These are phyloP conservation scores for Akanthomyces muscarius DNA, from an alignment of 2,329 filamentous ascomycete genomes.

Conservation along the genomic window DNA sequence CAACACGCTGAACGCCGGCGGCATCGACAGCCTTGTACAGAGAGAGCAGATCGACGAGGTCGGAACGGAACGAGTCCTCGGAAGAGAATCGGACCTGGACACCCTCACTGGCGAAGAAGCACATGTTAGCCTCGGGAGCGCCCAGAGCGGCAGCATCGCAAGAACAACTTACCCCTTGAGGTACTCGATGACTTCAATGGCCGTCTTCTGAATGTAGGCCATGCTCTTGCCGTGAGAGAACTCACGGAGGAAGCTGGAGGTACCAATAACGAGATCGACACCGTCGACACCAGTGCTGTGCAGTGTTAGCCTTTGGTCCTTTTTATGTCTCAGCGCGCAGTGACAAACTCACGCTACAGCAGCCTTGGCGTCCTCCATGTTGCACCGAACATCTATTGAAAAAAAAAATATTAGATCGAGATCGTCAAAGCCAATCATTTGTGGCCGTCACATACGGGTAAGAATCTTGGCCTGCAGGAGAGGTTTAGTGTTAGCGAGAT, in stretches of 20 bases:
- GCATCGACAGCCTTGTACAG: conserved; percentile 81
- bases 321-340: background rate
- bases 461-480: conserved; percentile 56
- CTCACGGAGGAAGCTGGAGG: conserved; percentile 75
- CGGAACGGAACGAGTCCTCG: conserved; percentile 81
- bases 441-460: conserved; percentile 29
- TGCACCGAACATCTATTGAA: conserved; percentile 52
- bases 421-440: background rate
- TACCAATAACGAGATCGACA: conserved; percentile 80
- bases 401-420: background rate
- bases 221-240: conserved; percentile 90
- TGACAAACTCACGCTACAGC: conserved; percentile 60
- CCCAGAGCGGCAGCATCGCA: background rate
- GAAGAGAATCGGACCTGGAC: conserved; percentile 49
- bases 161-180: conserved; percentile 65
- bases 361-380: conserved; percentile 53
- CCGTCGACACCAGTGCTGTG: conserved; percentile 61
- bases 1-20: conserved; percentile 78
- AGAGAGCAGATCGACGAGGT: conserved; percentile 76
- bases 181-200: conserved; percentile 79
- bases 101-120: conserved; percentile 21
- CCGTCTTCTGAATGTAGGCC: conserved; percentile 69
- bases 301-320: background rate
- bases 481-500: background rate
- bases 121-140: background rate